Conservation (phyloP, 345 rosid genomes). For the Passiflora organensis region DNA sequence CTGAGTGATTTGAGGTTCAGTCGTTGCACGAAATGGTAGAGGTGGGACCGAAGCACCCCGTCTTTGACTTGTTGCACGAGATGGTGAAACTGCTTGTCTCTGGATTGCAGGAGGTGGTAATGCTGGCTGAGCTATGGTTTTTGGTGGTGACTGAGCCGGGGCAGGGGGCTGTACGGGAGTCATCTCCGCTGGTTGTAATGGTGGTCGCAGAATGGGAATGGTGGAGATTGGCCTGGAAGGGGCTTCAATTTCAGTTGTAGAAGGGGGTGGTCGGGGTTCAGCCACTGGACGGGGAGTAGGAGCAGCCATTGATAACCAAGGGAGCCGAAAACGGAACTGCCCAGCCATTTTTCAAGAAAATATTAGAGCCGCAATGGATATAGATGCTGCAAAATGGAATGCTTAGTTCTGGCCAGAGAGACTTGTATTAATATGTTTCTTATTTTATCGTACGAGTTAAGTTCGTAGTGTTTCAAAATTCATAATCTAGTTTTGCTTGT, state of each 20-base stretch:
- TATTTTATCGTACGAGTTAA: no score
- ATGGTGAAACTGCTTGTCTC: conserved; percentile 17
- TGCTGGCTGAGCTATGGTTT: conserved; percentile 20
- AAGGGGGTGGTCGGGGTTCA: conserved; percentile 25
- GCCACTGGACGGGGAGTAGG: conserved; percentile 13
- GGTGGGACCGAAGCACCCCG: conserved; percentile 10
- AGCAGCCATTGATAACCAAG: conserved; percentile 31
- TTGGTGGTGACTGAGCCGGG: conserved; percentile 15
- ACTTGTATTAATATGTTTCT: not conserved
- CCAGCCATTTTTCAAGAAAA: conserved; percentile 23
- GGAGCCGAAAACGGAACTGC: conserved; percentile 48
- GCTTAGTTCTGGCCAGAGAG: not conserved
- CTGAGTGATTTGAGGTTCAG: conserved; percentile 1
- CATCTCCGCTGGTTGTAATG: conserved; percentile 42
- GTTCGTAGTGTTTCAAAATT: conserved; percentile 17
- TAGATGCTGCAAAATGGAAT: not conserved
- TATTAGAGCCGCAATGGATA: no score
- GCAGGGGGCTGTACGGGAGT: conserved; percentile 20
- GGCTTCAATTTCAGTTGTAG: conserved; percentile 20
- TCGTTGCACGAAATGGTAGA: conserved; percentile 21
- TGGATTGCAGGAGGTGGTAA: conserved; percentile 11
- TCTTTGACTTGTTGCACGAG: conserved; percentile 14
- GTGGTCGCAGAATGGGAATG: conserved; percentile 25
- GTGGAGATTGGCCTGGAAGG: conserved; percentile 10
- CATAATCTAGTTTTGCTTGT: conserved; percentile 13